Percentiles rank a stretch among this genome's conserved stretches.
Evolutionary conservation across 805 yeast species (phyloP).

Genomic region (Maudiozyma bulderi): DNA sequence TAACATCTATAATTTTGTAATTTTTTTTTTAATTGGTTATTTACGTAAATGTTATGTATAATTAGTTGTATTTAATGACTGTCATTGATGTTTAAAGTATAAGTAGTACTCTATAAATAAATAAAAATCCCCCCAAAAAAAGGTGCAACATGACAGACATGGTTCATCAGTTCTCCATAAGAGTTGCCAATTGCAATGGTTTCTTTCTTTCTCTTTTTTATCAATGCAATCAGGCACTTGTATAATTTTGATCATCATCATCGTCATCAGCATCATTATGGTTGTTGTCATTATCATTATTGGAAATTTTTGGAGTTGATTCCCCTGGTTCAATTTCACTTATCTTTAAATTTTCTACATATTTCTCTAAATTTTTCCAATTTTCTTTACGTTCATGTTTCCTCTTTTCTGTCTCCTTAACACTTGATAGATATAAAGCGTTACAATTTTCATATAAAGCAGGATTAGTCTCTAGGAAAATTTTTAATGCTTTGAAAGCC

Average conservation of each 20-base stretch:
- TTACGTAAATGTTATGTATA: background rate
- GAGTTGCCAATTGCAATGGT: background rate
- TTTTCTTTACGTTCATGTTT: slow-evolving; percentile 54
- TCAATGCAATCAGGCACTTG: background rate
- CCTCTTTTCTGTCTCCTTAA: slow-evolving; percentile 61
- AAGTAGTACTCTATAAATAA: background rate
- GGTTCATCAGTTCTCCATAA: background rate
- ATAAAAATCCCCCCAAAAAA: background rate
- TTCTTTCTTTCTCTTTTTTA: background rate
- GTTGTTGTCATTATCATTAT: background rate
- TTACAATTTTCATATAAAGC: slow-evolving; percentile 87
- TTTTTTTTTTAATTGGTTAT: background rate
- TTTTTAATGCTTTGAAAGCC: slow-evolving; percentile 83
- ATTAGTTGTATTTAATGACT: background rate
- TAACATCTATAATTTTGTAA: too few relatives aligned
- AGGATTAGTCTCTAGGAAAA: slow-evolving; percentile 88
- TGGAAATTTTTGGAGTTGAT: background rate
- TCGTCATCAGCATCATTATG: background rate
- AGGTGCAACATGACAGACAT: background rate
- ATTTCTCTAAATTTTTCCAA: slow-evolving; percentile 61
- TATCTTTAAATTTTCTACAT: slow-evolving; percentile 33
- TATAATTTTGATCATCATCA: background rate
- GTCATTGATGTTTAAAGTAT: background rate
- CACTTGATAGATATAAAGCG: slow-evolving; percentile 69
- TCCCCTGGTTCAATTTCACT: slow-evolving; percentile 4